A percentile compares a stretch with the other conserved stretches of the same genome.
phyloP scores from a whole-genome alignment of 352 stramenopile genomes.

The Pythium sp. region DNA sequence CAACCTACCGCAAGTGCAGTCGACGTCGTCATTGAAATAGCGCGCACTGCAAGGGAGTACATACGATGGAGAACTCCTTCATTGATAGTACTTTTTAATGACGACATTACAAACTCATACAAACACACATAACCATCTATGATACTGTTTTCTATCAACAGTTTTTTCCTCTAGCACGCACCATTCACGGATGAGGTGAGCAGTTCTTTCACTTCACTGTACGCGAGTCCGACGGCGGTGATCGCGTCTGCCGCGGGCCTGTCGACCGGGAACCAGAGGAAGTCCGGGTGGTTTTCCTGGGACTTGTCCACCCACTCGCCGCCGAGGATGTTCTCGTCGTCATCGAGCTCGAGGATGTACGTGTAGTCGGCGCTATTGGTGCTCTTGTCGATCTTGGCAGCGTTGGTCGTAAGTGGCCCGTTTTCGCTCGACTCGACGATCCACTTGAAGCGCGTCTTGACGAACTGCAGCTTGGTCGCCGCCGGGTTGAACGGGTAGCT shows the following conservation, averaged over 20 bases:
- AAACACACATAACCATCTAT: background rate
- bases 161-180: constrained; percentile 3
- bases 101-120: constrained; percentile 4
- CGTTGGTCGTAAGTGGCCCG: constrained; percentile 35
- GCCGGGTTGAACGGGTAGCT: constrained; percentile 62
- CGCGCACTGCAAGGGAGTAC: background rate
- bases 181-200: constrained; percentile 12
- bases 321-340: constrained; percentile 53
- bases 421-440: constrained; percentile 51
- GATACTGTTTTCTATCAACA: constrained; percentile 10
- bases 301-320: constrained; percentile 62
- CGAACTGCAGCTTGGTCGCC: constrained; percentile 39
- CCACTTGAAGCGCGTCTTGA: constrained; percentile 55
- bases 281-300: constrained; percentile 56
- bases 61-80: background rate
- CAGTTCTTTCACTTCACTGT: constrained; percentile 34
- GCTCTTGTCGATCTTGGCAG: constrained; percentile 44
- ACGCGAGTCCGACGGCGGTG: constrained; percentile 41
- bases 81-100: background rate
- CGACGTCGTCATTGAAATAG: constrained; percentile 5
- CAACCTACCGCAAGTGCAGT: constrained; percentile 6
- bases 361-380: constrained; percentile 53
- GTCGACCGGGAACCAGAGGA: constrained; percentile 59
- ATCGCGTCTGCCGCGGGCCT: constrained; percentile 33
- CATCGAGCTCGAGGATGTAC: constrained; percentile 63